Conservation (phyloP, 768 basidiomycete genomes). For the Neoboletus magnificus region DNA sequence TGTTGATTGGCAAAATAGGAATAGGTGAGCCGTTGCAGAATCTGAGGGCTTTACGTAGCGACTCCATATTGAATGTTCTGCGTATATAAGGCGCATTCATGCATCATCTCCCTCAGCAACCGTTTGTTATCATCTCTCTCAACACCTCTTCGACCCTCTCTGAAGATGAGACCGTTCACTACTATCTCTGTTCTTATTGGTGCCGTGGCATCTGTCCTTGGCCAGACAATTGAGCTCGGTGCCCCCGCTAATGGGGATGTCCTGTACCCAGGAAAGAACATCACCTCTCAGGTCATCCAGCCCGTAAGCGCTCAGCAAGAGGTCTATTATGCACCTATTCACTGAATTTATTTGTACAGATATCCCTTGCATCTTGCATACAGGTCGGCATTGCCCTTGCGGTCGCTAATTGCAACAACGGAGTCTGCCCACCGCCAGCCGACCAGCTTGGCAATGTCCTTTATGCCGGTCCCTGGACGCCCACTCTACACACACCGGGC, state of each 20-base stretch:
- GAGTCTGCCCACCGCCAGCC: conserved; percentile 21
- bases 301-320: conserved; percentile 17
- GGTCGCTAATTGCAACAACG: conserved; percentile 17
- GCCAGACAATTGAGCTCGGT: conserved; percentile 30
- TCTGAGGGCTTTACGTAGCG: not conserved
- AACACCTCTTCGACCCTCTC: not conserved
- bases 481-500: conserved; percentile 12
- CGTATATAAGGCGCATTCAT: conserved; percentile 3
- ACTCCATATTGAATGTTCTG: not conserved
- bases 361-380: conserved; percentile 14
- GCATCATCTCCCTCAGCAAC: not conserved
- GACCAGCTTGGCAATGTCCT: conserved; percentile 24
- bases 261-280: conserved; percentile 13
- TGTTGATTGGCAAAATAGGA: too few relatives aligned
- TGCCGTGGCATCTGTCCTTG: conserved; percentile 10
- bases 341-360: conserved; percentile 5
- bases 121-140: not conserved
- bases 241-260: conserved; percentile 19
- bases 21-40: too few relatives aligned
- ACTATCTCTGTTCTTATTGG: conserved; percentile 4
- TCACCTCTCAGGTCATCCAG: conserved; percentile 17
- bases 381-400: conserved; percentile 34
- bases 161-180: conserved; percentile 18
- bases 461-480: conserved; percentile 29
- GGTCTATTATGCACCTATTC: not conserved